Percentiles rank a stretch among this genome's conserved stretches.
These are phyloP conservation scores for Ganoderma sinense DNA, from an alignment of 1,284 basidiomycete species.

Conservation along the genomic window DNA sequence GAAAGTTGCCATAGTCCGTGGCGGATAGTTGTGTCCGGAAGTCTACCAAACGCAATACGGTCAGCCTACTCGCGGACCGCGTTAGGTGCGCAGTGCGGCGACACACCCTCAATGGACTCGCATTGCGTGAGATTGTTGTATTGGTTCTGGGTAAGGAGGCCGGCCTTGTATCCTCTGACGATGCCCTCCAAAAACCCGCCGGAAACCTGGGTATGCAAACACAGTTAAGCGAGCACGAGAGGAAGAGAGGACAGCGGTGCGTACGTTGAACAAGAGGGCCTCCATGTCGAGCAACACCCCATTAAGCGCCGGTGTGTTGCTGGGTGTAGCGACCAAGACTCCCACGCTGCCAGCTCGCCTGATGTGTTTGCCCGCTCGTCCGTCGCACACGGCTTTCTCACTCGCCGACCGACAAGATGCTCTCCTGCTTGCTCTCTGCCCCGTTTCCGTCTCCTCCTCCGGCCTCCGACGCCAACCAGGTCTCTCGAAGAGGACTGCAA, in stretches of 20 bases:
- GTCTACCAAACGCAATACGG: slow-evolving; percentile 56
- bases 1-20: slow-evolving; percentile 99
- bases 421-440: background rate
- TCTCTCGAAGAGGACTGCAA: background rate
- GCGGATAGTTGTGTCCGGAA: slow-evolving; percentile 93
- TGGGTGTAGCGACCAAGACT: slow-evolving; percentile 21
- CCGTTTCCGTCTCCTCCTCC: too few relatives aligned
- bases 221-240: slow-evolving; percentile 5
- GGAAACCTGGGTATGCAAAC: slow-evolving; percentile 61
- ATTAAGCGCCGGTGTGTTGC: slow-evolving; percentile 15
- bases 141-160: slow-evolving; percentile 88
- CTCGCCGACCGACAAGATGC: slow-evolving; percentile 9
- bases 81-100: background rate
- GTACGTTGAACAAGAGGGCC: slow-evolving; percentile 87
- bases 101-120: slow-evolving; percentile 92
- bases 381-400: slow-evolving; percentile 6
- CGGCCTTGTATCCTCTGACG: slow-evolving; percentile 94
- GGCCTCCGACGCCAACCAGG: background rate
- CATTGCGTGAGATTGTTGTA: slow-evolving; percentile 97
- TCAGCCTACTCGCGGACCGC: background rate
- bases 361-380: background rate
- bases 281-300: slow-evolving; percentile 64
- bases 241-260: slow-evolving; percentile 31
- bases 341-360: slow-evolving; percentile 17
- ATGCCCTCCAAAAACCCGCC: slow-evolving; percentile 92